Conservation (phyloP, 2,329 filamentous ascomycete genomes). For the Stachybotrys elegans region DNA sequence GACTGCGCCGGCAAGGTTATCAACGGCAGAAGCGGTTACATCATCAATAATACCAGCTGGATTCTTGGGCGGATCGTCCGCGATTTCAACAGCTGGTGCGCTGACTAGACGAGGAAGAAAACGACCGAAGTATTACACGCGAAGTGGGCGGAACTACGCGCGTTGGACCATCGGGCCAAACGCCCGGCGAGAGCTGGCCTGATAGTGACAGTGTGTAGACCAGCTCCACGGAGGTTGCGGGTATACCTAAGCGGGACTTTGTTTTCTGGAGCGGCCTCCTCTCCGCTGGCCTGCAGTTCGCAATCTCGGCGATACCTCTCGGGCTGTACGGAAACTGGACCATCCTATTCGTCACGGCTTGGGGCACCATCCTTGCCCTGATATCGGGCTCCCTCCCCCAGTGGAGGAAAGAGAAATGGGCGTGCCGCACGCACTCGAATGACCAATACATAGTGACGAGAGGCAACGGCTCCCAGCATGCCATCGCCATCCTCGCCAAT, state of each 20-base stretch:
- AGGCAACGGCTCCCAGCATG: neutral
- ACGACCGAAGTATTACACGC: neutral
- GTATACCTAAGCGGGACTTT: neutral
- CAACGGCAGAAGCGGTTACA: conserved; percentile 28
- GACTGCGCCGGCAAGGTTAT: conserved; percentile 18
- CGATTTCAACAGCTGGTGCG: conserved; percentile 28
- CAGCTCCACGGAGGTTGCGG: neutral
- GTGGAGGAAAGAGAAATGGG: neutral
- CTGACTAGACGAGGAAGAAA: neutral
- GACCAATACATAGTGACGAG: neutral
- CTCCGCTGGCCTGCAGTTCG: neutral
- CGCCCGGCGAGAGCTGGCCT: neutral
- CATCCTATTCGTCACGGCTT: neutral
- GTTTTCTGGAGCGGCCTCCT: neutral
- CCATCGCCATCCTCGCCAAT: neutral
- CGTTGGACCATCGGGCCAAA: neutral
- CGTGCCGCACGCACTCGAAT: neutral
- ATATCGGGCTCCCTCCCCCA: neutral
- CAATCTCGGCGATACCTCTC: neutral
- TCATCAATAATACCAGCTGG: conserved; percentile 32
- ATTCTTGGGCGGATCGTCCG: conserved; percentile 35
- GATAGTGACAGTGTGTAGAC: neutral
- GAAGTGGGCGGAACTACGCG: neutral
- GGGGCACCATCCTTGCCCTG: neutral
- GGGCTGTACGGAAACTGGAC: neutral